Base-by-base conservation (phyloP, 2,329 filamentous ascomycete genomes). In the Fusarium citri region DNA sequence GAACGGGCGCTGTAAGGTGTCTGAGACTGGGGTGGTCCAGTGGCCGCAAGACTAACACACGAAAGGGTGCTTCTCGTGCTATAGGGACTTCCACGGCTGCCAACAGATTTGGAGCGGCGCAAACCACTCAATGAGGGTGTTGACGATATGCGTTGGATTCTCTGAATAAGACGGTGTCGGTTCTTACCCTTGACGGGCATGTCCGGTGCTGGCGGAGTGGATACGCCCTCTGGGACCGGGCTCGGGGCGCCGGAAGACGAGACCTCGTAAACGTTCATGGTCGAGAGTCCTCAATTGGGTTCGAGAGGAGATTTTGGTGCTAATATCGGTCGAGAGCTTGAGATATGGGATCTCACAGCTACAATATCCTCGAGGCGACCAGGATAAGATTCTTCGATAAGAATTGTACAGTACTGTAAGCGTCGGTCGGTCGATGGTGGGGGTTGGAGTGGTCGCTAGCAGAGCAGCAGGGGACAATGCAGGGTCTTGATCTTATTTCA, bases 91-190 rank as follows among this genome's bases (percentile, higher is more conserved):
- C 88, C 90, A 59, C 90, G 88, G 74, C 91, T 92, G 75, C 87
- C 90, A 61, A 88, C 86, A 9, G 93, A 91, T 59, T 89, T 86
- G 26, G 88, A 83, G 63, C 91, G 88, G 59, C 89, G 86, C 56
- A 89, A 79, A 61, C 87, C 87, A 42, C 87, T 84, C 53, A 97
- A 82, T 18, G 92, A 92, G 2, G 92, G 90, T 9, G 91, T 93
- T 0, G 94, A 97, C 14, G 92, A 91, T 76, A 97, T 95, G 61
- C 93, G 90, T 67, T 95, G 91, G 50, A 97, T 85, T 31, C 90
- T 89, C 68, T 90, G 89, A 20, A 97, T 83, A 34, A 97, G 80
- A 63, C 90, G 88, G 73, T 90, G 88, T 48, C 92, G 88, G 55
- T 89, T 87, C 78, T 90, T 94, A 59, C 87, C 83, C 79, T 91